Evolutionary conservation across 805 yeast species (phyloP), one percentile per base, ranked within the genome.

Genomic region (Zygoascus flipseniorum): DNA sequence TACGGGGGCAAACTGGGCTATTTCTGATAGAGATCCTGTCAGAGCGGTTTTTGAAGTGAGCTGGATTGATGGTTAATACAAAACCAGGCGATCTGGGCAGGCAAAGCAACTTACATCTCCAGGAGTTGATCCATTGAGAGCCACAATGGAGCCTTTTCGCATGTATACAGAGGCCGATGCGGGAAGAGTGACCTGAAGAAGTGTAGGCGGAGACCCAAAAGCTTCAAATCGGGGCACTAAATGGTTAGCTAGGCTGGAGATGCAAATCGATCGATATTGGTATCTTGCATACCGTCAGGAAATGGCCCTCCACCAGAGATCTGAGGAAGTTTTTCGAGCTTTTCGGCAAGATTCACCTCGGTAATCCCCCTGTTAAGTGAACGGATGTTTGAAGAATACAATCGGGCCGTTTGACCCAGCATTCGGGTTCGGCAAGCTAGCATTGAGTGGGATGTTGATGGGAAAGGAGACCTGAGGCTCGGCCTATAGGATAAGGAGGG

Each of bases 251-350:
- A 13, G 31, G 14, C 14, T 5, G 18, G 14, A 13, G 1, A 2
- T 5, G 2, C n/a, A 11, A 5, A 18, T 23, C 28, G 6, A 6
- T 23, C 6, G 28, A 23, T 23, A 13, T 28, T 32, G 8, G n/a
- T 18, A 11, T 49, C 50, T 2, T 2, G 31, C 54, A 13, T 32
- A 41, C 69, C 56, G 51, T 69, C 74, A 9, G 69, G 64, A 52
- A 73, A 73, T 26, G 77, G 76, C 1, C 77, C 77, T 19, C 59
- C 60, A 1, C 77, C 76, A 0, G 75, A 69, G 10, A 66, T 69
- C 13, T 56, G 58, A 13, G 74, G 70, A 1, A 61, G 47, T 37
- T 43, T 18, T 28, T n/a, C 14, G n/a, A 46, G 49, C 8, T n/a
- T n/a, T 16, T 32, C 49, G 31, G 16, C 47, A 16, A 44, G 13